Conservation (phyloP, 768 basidiomycete species). For the Xerocomus brunneocitrinus region DNA sequence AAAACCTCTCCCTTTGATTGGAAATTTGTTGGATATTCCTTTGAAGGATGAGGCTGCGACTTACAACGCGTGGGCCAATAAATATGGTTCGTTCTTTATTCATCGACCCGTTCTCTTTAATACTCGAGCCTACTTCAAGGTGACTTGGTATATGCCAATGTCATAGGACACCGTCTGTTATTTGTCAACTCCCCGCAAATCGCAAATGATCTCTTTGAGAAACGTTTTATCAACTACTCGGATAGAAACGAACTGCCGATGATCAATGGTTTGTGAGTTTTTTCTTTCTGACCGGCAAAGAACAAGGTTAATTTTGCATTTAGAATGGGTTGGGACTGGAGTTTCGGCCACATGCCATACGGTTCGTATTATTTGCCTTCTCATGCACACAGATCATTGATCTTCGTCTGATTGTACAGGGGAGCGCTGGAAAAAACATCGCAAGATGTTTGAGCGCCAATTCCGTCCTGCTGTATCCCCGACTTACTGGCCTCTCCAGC, state of each 20-base stretch:
- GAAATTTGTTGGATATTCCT: constrained; percentile 48
- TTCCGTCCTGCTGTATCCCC: constrained; percentile 43
- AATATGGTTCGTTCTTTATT: constrained; percentile 27
- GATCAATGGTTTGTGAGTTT: constrained; percentile 46
- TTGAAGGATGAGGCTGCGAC: constrained; percentile 34
- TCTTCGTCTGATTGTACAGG: constrained; percentile 29
- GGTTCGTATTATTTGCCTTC: constrained; percentile 23
- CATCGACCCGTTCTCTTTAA: background rate
- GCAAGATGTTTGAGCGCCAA: constrained; percentile 49
- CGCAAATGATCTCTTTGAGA: constrained; percentile 53
- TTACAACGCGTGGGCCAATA: constrained; percentile 41
- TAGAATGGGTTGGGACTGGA: constrained; percentile 47
- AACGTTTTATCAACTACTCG: constrained; percentile 52
- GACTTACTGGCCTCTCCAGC: constrained; percentile 42
- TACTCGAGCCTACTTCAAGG: constrained; percentile 27
- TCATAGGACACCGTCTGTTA: constrained; percentile 46
- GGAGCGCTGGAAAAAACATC: constrained; percentile 48
- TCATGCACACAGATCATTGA: background rate
- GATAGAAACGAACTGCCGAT: constrained; percentile 45
- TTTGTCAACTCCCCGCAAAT: constrained; percentile 45
- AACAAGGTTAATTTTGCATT: constrained; percentile 13
- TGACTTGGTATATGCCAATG: constrained; percentile 49
- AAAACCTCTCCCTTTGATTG: constrained; percentile 46
- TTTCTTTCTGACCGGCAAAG: background rate
- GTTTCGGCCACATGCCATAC: constrained; percentile 53